phyloP scores from a whole-genome alignment of 1,284 basidiomycete species.

The Microbotryum lychnidis-dioicae region DNA sequence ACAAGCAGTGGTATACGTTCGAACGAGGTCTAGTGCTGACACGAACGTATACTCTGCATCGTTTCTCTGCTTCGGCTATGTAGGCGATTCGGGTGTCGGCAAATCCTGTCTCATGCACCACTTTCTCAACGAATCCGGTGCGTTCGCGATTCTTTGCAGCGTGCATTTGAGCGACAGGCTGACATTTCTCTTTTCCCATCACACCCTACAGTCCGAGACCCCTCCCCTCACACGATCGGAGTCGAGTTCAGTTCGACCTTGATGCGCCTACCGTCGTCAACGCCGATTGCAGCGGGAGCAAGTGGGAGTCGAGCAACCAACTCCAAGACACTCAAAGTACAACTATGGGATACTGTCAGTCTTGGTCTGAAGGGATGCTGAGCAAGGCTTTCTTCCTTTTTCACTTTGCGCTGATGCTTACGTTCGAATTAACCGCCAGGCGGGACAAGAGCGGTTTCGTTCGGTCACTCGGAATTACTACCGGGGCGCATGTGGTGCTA shows the following conservation, averaged over 20 bases:
- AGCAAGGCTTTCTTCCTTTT: too few relatives aligned
- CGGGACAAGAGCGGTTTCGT: slow-evolving; percentile 89
- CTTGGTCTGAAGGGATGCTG: neutral
- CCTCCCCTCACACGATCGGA: slow-evolving; percentile 91
- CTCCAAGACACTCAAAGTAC: slow-evolving; percentile 35
- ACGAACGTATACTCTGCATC: neutral
- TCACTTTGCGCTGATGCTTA: neutral
- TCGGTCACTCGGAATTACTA: slow-evolving; percentile 98
- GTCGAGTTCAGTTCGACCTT: slow-evolving; percentile 36
- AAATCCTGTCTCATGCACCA: slow-evolving; percentile 95
- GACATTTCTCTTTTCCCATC: slow-evolving; percentile 8
- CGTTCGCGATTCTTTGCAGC: slow-evolving; percentile 35
- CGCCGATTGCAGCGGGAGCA: slow-evolving; percentile 19
- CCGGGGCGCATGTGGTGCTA: slow-evolving; percentile 82
- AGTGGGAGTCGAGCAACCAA: slow-evolving; percentile 5
- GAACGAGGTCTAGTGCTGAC: neutral
- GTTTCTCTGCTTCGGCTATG: neutral
- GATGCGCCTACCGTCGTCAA: slow-evolving; percentile 30
- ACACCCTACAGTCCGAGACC: slow-evolving; percentile 68
- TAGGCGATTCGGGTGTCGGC: slow-evolving; percentile 90
- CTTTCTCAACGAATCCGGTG: slow-evolving; percentile 88
- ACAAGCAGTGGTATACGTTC: neutral
- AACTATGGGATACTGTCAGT: slow-evolving; percentile 81
- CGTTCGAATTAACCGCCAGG: slow-evolving; percentile 35
- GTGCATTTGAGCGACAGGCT: neutral